Evolutionary conservation across 2,329 filamentous ascomycete species (phyloP).

Genomic region (Chalara sp.): DNA sequence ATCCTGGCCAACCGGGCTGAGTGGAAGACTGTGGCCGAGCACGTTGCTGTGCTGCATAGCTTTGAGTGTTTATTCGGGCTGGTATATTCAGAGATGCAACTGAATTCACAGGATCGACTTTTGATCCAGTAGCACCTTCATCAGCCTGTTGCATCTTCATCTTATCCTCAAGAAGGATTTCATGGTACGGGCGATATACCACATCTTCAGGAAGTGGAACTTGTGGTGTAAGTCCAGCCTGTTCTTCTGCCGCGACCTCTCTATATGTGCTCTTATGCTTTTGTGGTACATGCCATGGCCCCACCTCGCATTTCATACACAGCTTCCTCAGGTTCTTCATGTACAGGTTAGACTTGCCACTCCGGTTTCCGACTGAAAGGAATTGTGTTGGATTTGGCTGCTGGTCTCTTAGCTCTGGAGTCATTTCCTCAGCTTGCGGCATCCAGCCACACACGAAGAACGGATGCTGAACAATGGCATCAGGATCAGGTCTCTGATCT

Average conservation of each 20-base stretch:
- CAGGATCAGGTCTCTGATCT: constrained; percentile 66
- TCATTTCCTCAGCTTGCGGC: constrained; percentile 55
- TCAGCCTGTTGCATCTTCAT: constrained; percentile 1
- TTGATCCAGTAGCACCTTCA: constrained; percentile 6
- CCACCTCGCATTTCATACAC: constrained; percentile 52
- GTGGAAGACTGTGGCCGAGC: constrained; percentile 44
- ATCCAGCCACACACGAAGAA: constrained; percentile 76
- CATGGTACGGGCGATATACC: constrained; percentile 59
- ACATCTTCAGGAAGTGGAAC: constrained; percentile 56
- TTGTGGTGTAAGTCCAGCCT: constrained; percentile 55
- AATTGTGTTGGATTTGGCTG: constrained; percentile 53
- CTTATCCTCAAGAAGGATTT: constrained; percentile 48
- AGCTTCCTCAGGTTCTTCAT: constrained; percentile 48
- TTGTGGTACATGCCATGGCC: constrained; percentile 43
- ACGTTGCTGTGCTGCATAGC: constrained; percentile 60
- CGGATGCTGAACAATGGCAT: constrained; percentile 70
- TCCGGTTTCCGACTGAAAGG: constrained; percentile 36
- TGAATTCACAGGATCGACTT: constrained; percentile 7
- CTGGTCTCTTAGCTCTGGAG: constrained; percentile 46
- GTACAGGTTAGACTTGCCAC: constrained; percentile 31
- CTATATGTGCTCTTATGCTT: constrained; percentile 47
- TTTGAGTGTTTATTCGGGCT: constrained; percentile 48
- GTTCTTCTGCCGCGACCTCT: constrained; percentile 62
- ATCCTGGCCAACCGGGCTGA: constrained; percentile 2
- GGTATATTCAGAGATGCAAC: constrained; percentile 19